Evolutionary conservation across 495 filamentous ascomycete species (phyloP).

Genomic region (Schizothecium vesticola): DNA sequence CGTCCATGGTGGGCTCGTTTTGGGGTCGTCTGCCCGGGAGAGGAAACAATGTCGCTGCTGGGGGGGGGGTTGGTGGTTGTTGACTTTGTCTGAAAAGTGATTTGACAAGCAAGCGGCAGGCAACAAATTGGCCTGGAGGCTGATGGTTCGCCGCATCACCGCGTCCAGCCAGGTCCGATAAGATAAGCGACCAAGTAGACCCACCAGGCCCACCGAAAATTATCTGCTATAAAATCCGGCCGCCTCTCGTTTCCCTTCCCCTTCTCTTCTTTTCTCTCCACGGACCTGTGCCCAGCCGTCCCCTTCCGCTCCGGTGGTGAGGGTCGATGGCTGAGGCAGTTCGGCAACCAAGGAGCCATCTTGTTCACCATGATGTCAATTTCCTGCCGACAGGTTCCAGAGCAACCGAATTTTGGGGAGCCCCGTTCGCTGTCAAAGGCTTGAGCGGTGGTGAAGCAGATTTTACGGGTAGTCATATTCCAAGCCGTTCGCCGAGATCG

Average conservation of each 20-base stretch:
- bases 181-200: conserved; percentile 20
- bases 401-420: conserved; percentile 53
- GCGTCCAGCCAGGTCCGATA: conserved; percentile 15
- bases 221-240: conserved; percentile 21
- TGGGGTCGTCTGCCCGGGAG: not conserved
- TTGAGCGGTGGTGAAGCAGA: conserved; percentile 46
- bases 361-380: conserved; percentile 66
- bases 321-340: conserved; percentile 76
- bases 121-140: not conserved
- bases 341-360: conserved; percentile 82
- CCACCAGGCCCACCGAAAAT: conserved; percentile 23
- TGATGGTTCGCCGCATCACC: not conserved
- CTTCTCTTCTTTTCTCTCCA: conserved; percentile 47
- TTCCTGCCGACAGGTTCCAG: conserved; percentile 92
- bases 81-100: not conserved
- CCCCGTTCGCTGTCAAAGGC: conserved; percentile 61
- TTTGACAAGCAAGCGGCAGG: not conserved
- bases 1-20: conserved; percentile 54
- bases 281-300: conserved; percentile 82
- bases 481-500: conserved; percentile 75
- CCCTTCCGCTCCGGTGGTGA: conserved; percentile 52
- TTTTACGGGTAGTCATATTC: conserved; percentile 76
- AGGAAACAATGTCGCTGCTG: not conserved
- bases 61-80: not conserved
- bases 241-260: conserved; percentile 18